phyloP scores from a whole-genome alignment of 495 filamentous ascomycete genomes.

The Daldinia decipiens region DNA sequence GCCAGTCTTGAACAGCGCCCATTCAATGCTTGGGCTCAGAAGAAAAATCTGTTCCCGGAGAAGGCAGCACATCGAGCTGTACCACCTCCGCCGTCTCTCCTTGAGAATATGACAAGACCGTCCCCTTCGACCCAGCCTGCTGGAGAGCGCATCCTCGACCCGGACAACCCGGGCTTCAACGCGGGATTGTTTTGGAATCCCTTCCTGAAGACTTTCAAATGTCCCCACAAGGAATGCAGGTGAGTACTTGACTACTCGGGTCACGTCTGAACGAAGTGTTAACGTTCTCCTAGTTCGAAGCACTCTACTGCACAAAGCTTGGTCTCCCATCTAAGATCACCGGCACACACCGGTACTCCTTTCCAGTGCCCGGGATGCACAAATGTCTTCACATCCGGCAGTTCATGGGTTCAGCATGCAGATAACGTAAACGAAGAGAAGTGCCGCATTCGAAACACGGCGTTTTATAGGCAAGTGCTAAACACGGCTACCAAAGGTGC shows the following conservation, averaged over 20 bases:
- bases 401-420: conserved; percentile 49
- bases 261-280: conserved; percentile 15
- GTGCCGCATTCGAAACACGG: conserved; percentile 37
- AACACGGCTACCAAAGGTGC: conserved; percentile 42
- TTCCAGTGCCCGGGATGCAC: conserved; percentile 51
- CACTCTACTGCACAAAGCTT: conserved; percentile 12
- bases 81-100: conserved; percentile 17
- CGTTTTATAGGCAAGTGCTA: conserved; percentile 36
- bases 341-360: conserved; percentile 37
- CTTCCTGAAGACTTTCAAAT: conserved; percentile 50
- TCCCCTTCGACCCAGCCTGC: conserved; percentile 3
- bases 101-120: conserved; percentile 13
- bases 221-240: conserved; percentile 53
- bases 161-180: conserved; percentile 48
- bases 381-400: conserved; percentile 40
- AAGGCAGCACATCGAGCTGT: conserved; percentile 1
- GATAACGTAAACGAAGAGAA: conserved; percentile 41
- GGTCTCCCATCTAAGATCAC: conserved; percentile 49
- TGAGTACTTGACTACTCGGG: conserved; percentile 35
- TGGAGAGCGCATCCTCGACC: conserved; percentile 42
- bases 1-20: conserved; percentile 16
- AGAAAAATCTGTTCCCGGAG: conserved; percentile 39
- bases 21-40: conserved; percentile 30
- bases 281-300: conserved; percentile 46
- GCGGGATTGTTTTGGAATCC: conserved; percentile 39